These are phyloP conservation scores for Didymosphaeria variabile DNA, from an alignment of 2,329 filamentous ascomycete genomes.

Conservation along the genomic window DNA sequence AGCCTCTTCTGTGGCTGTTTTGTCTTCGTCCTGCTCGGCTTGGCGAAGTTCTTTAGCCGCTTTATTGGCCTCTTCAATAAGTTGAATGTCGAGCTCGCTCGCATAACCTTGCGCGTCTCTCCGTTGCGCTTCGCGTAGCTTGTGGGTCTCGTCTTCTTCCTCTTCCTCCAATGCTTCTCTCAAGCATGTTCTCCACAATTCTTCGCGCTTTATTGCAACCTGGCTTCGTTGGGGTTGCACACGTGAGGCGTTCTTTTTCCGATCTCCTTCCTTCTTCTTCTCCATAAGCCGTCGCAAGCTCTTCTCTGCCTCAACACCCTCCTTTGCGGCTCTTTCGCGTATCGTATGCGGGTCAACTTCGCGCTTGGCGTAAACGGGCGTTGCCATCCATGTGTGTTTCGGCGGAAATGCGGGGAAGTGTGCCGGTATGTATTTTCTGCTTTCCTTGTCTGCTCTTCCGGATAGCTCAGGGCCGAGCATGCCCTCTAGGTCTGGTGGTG, in stretches of 20 bases:
- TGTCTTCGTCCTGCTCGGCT: slow-evolving; percentile 23
- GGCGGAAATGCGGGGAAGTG: slow-evolving; percentile 71
- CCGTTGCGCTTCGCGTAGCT: slow-evolving; percentile 24
- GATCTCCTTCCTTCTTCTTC: slow-evolving; percentile 57
- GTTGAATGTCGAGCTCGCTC: background rate
- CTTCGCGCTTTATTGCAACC: slow-evolving; percentile 53
- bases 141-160: slow-evolving; percentile 39
- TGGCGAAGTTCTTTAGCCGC: background rate
- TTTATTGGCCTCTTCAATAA: slow-evolving; percentile 3
- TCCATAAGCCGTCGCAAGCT: slow-evolving; percentile 68
- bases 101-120: background rate
- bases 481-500: slow-evolving; percentile 55
- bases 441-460: slow-evolving; percentile 56
- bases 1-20: slow-evolving; percentile 33
- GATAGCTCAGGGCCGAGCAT: slow-evolving; percentile 64
- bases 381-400: slow-evolving; percentile 70
- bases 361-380: slow-evolving; percentile 65
- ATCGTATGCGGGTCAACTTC: slow-evolving; percentile 68
- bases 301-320: slow-evolving; percentile 71
- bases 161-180: slow-evolving; percentile 58
- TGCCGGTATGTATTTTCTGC: slow-evolving; percentile 63
- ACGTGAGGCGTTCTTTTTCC: slow-evolving; percentile 53
- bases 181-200: slow-evolving; percentile 66
- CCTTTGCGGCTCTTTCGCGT: slow-evolving; percentile 70
- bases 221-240: slow-evolving; percentile 23